These are phyloP conservation scores for Calonectria montana DNA, from an alignment of 2,329 filamentous ascomycete species.

Conservation along the genomic window DNA sequence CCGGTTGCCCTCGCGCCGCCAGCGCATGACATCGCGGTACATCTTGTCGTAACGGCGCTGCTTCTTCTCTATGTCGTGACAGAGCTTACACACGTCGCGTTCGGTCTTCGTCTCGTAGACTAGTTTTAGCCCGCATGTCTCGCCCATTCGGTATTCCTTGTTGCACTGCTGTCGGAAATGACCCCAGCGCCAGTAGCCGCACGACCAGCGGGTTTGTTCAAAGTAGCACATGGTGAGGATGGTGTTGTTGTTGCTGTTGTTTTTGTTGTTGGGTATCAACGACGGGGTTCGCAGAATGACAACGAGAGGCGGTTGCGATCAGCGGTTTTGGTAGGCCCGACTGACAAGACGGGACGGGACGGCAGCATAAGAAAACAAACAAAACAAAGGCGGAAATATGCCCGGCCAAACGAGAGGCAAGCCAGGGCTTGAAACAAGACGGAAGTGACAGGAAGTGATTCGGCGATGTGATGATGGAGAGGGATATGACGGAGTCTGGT, in stretches of 20 bases:
- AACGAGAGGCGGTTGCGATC: not conserved
- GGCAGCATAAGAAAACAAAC: not conserved
- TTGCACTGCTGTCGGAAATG: conserved; percentile 93
- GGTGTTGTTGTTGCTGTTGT: conserved; percentile 26
- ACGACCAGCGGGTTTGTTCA: conserved; percentile 86
- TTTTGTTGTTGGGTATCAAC: conserved; percentile 29
- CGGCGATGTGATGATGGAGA: conserved; percentile 2
- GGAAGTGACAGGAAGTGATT: conserved; percentile 8
- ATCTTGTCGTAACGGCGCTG: conserved; percentile 80
- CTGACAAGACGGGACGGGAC: not conserved
- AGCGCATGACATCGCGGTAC: conserved; percentile 78
- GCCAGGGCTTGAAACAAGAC: not conserved
- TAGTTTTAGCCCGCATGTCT: conserved; percentile 95
- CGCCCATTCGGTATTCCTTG: conserved; percentile 94
- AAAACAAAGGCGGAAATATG: not conserved
- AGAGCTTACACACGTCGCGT: conserved; percentile 80
- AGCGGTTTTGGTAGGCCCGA: not conserved
- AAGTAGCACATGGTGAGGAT: conserved; percentile 86
- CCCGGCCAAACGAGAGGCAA: not conserved
- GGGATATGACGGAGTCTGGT: not conserved
- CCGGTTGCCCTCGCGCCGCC: conserved; percentile 80
- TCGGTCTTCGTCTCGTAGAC: conserved; percentile 79
- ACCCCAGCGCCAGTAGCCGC: conserved; percentile 95
- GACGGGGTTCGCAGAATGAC: conserved; percentile 18
- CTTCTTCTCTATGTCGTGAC: conserved; percentile 91